Conservation (phyloP, 176 grass and related monocot genomes). For the Hsuehochloa calcarea region DNA sequence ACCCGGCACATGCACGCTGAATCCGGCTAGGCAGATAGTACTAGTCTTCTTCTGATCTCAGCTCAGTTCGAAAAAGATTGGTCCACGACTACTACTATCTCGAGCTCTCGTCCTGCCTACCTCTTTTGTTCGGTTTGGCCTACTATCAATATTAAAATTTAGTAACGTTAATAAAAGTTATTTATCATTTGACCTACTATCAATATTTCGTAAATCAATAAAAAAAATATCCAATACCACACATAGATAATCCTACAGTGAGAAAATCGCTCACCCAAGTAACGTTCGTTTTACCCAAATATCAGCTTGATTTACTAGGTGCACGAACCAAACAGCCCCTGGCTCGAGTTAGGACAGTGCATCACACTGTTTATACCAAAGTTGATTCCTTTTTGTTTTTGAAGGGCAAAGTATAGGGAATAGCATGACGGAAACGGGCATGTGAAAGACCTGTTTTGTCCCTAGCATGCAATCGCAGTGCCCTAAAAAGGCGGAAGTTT, state of each 20-base stretch:
- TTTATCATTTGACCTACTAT: too few species aligned
- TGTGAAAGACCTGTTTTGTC: background rate
- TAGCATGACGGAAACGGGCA: background rate
- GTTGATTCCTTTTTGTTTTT: background rate
- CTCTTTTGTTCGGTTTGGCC: too few species aligned
- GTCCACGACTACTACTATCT: background rate
- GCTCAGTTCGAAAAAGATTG: background rate
- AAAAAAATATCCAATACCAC: too few species aligned
- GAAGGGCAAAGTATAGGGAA: background rate
- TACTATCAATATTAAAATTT: too few species aligned
- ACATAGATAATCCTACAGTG: too few species aligned
- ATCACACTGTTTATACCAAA: background rate
- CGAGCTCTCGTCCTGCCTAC: background rate
- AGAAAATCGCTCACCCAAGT: too few species aligned
- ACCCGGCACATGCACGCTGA: constrained; percentile 8
- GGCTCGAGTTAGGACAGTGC: background rate
- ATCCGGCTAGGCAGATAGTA: background rate
- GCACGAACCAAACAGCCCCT: too few species aligned
- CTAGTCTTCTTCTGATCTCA: background rate
- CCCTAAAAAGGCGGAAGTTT: background rate
- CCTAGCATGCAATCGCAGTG: background rate
- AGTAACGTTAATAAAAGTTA: too few species aligned
- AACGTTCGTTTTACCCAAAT: too few species aligned
- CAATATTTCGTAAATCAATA: too few species aligned
- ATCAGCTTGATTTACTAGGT: too few species aligned